Evolutionary conservation across 768 basidiomycete genomes (phyloP), one percentile per base, ranked within the genome.

Genomic region (Trichaptum fuscoviolaceum): DNA sequence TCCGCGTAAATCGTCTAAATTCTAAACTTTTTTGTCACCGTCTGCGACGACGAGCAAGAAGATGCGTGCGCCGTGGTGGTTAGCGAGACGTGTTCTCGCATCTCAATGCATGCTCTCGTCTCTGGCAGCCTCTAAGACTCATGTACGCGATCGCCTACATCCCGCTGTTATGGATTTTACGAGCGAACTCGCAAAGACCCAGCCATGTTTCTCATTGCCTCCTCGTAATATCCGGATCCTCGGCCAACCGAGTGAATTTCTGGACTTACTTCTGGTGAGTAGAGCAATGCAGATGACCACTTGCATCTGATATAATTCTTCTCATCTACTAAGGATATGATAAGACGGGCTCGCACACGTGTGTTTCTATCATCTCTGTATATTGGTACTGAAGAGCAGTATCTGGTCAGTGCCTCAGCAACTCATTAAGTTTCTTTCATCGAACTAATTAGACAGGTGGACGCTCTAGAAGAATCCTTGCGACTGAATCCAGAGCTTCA

Each of bases 291-390:
- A 35, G 8, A 24, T 15, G n/a, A n/a, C 63, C n/a, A 25, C 9
- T 18, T 10, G 30, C 30, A 27, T 62, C 26, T 65, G 25, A 63
- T 27, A 26, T 62, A n/a, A 64, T 30, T 8, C 63, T 62, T 24
- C 17, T 35, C 2, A 71, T 20, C 42, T 12, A n/a, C 20, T 12
- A 52, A 96, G 95, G 80, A 85, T 67, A 88, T 93, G 83, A 87
- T 99, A 64, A 78, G 79, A 58, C 81, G 85, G n/a, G 96, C 96
- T 0, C 85, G 87, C 66, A 77, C 80, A 63, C 85, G 95, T 65
- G 86, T 99, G 71, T 92, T 96, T 73, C 83, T 99, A 30, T 97
- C 96, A 0, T 93, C 93, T 0, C 79, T 97, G 12, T 97, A 97
- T 75, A 87, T 97, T 64, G 94, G 94, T 15, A 83, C 87, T 12